These are phyloP conservation scores for Entelexis paramagnoliae DNA, from an alignment of 1,139 yeast genomes.

Conservation along the genomic window DNA sequence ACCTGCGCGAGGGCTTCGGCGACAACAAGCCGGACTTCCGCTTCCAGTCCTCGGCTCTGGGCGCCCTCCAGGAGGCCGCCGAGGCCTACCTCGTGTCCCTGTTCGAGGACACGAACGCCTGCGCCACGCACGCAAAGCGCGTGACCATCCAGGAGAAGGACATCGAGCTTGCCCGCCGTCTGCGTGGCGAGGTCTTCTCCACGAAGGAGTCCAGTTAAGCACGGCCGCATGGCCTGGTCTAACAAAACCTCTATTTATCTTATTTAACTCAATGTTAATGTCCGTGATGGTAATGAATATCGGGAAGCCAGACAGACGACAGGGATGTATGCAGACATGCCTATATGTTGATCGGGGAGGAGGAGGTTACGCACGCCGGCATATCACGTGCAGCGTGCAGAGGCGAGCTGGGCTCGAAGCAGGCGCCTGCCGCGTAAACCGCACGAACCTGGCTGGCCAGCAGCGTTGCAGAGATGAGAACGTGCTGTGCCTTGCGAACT, in stretches of 20 bases:
- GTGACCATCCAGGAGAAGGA: slow-evolving; percentile 99
- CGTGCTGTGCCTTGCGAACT: too few relatives aligned
- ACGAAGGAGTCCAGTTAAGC: slow-evolving; percentile 21
- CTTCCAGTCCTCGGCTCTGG: slow-evolving; percentile 97
- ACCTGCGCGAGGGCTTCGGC: slow-evolving; percentile 40
- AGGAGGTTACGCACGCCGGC: too few relatives aligned
- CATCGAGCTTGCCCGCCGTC: slow-evolving; percentile 97
- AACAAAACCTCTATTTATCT: slow-evolving; percentile 8
- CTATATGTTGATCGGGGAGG: too few relatives aligned
- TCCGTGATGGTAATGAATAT: background rate
- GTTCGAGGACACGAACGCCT: slow-evolving; percentile 94
- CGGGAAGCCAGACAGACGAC: too few relatives aligned
- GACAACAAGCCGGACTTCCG: slow-evolving; percentile 75
- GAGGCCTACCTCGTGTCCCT: slow-evolving; percentile 90
- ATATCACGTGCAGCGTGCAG: too few relatives aligned
- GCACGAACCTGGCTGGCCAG: too few relatives aligned
- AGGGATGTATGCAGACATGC: too few relatives aligned
- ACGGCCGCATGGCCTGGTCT: background rate
- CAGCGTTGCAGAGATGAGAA: too few relatives aligned
- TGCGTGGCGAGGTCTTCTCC: slow-evolving; percentile 62
- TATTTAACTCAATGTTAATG: slow-evolving; percentile 10
- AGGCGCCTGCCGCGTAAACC: too few relatives aligned
- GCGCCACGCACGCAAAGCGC: slow-evolving; percentile 99
- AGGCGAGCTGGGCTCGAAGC: too few relatives aligned
- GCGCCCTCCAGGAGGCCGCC: slow-evolving; percentile 98